Evolutionary conservation across 495 filamentous ascomycete genomes (phyloP).

Genomic region (Darksidea phi): DNA sequence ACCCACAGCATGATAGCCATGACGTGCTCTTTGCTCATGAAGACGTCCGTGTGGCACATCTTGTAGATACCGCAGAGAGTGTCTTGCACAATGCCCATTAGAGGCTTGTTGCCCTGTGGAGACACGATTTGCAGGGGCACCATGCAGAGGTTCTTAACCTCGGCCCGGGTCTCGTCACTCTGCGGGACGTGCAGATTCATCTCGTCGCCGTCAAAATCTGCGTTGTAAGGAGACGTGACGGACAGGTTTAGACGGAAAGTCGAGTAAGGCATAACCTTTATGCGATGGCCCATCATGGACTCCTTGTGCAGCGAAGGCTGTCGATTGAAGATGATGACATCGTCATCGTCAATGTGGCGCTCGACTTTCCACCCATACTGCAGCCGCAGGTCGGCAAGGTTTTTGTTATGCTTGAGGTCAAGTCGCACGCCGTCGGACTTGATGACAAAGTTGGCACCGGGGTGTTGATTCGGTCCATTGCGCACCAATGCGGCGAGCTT

Average conservation of each 20-base stretch:
- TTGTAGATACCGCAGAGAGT: constrained; percentile 96
- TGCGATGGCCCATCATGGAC: constrained; percentile 99
- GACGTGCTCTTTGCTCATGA: constrained; percentile 82
- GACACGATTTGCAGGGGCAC: constrained; percentile 97
- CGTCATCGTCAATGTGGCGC: constrained; percentile 89
- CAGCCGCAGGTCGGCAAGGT: constrained; percentile 74
- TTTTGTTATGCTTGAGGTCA: constrained; percentile 87
- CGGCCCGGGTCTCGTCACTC: constrained; percentile 90
- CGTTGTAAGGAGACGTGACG: constrained; percentile 97
- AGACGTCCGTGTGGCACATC: constrained; percentile 87
- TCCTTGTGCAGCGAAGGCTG: constrained; percentile 99
- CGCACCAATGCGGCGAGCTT: constrained; percentile 83
- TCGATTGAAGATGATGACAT: constrained; percentile 99
- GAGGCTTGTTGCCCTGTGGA: constrained; percentile 90
- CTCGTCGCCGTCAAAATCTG: constrained; percentile 99
- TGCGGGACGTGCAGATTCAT: constrained; percentile 99
- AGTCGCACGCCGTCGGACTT: constrained; percentile 88
- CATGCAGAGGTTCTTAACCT: constrained; percentile 89
- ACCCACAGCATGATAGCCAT: constrained; percentile 98
- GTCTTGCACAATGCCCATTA: constrained; percentile 99
- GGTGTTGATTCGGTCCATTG: constrained; percentile 91
- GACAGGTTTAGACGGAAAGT: constrained; percentile 97
- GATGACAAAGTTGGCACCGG: constrained; percentile 93
- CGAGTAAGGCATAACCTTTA: constrained; percentile 97
- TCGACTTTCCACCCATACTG: constrained; percentile 99